These are phyloP conservation scores for Phytopythium boreale DNA, from an alignment of 352 stramenopile genomes.

Conservation along the genomic window DNA sequence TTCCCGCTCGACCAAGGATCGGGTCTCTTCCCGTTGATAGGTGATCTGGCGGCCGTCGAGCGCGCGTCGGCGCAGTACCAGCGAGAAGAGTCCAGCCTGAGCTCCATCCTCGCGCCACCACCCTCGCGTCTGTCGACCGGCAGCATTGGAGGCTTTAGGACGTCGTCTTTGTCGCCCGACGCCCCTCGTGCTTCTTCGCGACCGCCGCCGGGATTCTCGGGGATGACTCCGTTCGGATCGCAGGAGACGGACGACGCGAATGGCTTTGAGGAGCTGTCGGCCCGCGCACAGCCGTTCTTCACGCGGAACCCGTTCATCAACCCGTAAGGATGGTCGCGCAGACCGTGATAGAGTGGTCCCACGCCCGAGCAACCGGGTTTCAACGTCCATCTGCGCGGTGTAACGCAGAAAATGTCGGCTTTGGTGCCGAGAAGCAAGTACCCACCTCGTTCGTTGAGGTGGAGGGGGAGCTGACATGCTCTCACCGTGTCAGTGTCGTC, in stretches of 20 bases:
- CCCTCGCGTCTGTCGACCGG: slow-evolving; percentile 14
- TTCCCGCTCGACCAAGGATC: slow-evolving; percentile 8
- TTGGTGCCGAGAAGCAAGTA: background rate
- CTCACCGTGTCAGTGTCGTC: background rate
- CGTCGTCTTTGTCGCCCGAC: slow-evolving; percentile 15
- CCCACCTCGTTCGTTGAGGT: background rate
- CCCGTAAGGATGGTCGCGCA: slow-evolving; percentile 20
- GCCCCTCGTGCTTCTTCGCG: slow-evolving; percentile 23
- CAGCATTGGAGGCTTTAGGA: slow-evolving; percentile 19
- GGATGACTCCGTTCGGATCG: slow-evolving; percentile 6
- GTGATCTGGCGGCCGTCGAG: slow-evolving; percentile 70
- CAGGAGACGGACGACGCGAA: slow-evolving; percentile 12
- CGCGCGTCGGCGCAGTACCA: slow-evolving; percentile 65
- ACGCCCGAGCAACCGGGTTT: background rate
- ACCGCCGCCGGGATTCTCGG: slow-evolving; percentile 41
- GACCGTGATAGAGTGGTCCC: background rate
- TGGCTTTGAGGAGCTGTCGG: slow-evolving; percentile 15
- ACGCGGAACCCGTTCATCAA: slow-evolving; percentile 65
- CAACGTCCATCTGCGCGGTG: background rate
- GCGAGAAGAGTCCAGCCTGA: slow-evolving; percentile 72
- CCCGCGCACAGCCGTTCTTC: slow-evolving; percentile 31
- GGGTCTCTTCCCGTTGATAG: slow-evolving; percentile 46
- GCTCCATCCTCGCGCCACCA: slow-evolving; percentile 44
- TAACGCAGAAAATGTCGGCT: background rate
- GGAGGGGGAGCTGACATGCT: background rate